Base-by-base conservation (phyloP, 768 basidiomycete genomes). In the Trametes gibbosa region DNA sequence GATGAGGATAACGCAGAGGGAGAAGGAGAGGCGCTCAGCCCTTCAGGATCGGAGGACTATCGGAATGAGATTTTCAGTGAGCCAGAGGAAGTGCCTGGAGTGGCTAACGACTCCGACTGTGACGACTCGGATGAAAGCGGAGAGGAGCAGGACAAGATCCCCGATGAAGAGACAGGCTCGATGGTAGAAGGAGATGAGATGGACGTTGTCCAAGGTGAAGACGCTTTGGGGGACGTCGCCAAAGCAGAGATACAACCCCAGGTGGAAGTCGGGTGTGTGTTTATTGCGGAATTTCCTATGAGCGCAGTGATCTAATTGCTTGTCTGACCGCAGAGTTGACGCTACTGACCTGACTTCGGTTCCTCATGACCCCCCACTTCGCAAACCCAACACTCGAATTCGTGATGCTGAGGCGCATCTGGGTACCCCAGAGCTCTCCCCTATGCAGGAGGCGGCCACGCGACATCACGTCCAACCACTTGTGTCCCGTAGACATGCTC, bases 31-130 rank as follows among this genome's bases (percentile, higher is more conserved):
- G 50, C 47, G 17, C 10, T 8, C 13, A 51, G 5, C 8, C 52
- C 54, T 19, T 47, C 47, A 5, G 53, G 37, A 12, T 51, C 59
- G 0, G 56, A 61, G 10, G 63, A 64, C n/a, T 64, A 64, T 35
- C 23, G 23, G 3, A 56, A 56, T 16, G 56, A 64, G 21, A 61
- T 64, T 27, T 64, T 61, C 29, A 45, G 45, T 7, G 25, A 40
- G 14, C 35, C 52, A 0, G 14, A 47, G 35, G 23, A 6, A 14
- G 58, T 25, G 32, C 39, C 8, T 9, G 51, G 32, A 19, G 50
- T 23, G 1, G 29, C 4, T 10, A 32, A 10, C 4, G 29, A 10
- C 29, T 32, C 5, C 10, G 29, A 32, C 10, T 5, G 5, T 32
- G 29, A 10, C 29, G 29, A 32, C n/a, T n/a, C n/a, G 10, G 29